A percentile compares a stretch with the other conserved stretches of the same genome.
Evolutionary conservation across 2,329 filamentous ascomycete species (phyloP).

Genomic region (Colletotrichum sansevieriae): DNA sequence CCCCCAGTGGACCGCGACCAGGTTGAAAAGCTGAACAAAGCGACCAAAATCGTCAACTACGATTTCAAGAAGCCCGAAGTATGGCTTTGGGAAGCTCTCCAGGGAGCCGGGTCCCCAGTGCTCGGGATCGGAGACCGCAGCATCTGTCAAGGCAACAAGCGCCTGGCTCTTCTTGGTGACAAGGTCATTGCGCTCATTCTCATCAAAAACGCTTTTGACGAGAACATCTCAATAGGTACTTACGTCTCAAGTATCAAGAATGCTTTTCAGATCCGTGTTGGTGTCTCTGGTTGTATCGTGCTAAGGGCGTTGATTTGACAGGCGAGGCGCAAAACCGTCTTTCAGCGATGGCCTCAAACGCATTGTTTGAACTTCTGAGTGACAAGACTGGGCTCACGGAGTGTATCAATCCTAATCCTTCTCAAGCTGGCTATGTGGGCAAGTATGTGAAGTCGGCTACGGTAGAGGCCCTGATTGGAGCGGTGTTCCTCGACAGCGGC

Average conservation of each 20-base stretch:
- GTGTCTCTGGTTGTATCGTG: too few relatives aligned
- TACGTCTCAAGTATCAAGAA: background rate
- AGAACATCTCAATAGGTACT: background rate
- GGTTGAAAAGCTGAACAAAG: too few relatives aligned
- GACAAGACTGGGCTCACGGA: background rate
- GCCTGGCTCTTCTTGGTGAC: background rate
- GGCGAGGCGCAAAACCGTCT: background rate
- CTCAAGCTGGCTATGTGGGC: background rate
- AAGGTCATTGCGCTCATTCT: background rate
- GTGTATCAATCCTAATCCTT: background rate
- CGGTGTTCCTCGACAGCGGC: background rate
- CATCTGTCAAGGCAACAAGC: background rate
- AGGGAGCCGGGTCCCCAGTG: background rate
- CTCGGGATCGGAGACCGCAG: background rate
- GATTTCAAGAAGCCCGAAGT: too few relatives aligned
- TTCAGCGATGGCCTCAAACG: background rate
- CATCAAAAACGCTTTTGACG: background rate
- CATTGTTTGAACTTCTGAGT: background rate
- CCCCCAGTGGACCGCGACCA: too few relatives aligned
- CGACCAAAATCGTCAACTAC: too few relatives aligned
- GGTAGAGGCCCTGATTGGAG: background rate
- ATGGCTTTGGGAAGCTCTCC: conserved; percentile 1
- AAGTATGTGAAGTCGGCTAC: background rate
- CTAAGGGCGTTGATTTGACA: too few relatives aligned
- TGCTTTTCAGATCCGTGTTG: too few relatives aligned